Base-by-base conservation (phyloP, 176 grass and related monocot species). In the Zea luxurians region DNA sequence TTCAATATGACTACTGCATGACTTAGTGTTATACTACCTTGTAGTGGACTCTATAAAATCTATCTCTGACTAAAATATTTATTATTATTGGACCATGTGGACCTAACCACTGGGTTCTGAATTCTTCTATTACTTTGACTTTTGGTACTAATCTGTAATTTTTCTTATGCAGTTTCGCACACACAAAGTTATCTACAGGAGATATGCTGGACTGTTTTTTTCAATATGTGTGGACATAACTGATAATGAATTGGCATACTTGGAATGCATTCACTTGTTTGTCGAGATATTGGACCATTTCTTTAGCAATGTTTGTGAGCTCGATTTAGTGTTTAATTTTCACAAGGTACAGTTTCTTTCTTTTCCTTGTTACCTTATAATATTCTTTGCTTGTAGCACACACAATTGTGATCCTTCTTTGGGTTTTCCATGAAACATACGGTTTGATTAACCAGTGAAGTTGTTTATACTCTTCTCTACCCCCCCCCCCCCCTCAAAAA, bases 251-350 rank as follows among this genome's bases (percentile, higher is more conserved):
- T 88, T 97, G 83, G 94, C 89, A 62, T 97, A 97, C 66, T 87
- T 97, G 71, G 91, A 97, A 82, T 93, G 87, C 64, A 97, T 97
- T 78, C 94, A 97, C 85, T 83, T 97, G 53, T 97, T 97, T 92
- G 94, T 97, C 2, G 91, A 97, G 87, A 97, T 97, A 84, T 81
- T 97, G 50, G 94, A 97, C 83, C 94, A 97, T 86, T 97, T 97
- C 83, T 97, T 97, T 74, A 97, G 94, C 91, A 97, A 97, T 71
- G 94, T 97, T 36, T 97, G 94, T 66, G 91, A 97, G 70, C 87
- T 97, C 7, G 94, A 97, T 86, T 87, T 97, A 71, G 94, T 97
- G 12, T 97, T 97, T 74, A 97, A 97, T 74, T 97, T 97, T 59
- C 94, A 97, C 80, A 97, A 97, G 89, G 94, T 97, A 76, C 58